These are phyloP conservation scores for Ascochyta koolunga DNA, from an alignment of 2,329 filamentous ascomycete genomes.

Conservation along the genomic window DNA sequence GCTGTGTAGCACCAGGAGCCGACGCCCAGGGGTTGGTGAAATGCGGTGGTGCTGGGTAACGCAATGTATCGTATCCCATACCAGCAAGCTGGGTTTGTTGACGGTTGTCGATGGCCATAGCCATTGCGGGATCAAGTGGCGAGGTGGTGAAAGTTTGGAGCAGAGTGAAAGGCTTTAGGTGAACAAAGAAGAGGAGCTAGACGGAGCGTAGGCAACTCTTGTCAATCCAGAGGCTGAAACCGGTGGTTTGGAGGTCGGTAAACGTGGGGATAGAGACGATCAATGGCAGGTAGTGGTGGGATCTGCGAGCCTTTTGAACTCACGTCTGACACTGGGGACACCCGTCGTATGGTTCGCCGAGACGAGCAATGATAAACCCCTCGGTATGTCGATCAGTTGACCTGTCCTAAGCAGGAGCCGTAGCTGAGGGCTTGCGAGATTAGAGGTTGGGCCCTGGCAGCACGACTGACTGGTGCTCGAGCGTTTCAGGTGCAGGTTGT, in stretches of 20 bases:
- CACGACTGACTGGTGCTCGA: conserved; percentile 44
- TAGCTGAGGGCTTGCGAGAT: conserved; percentile 48
- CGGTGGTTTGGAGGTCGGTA: conserved; percentile 43
- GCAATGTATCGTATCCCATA: conserved; percentile 81
- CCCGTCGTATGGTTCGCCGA: conserved; percentile 40
- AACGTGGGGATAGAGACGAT: conserved; percentile 58
- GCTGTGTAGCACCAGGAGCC: conserved; percentile 63
- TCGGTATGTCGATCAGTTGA: conserved; percentile 47
- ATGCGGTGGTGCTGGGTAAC: conserved; percentile 69
- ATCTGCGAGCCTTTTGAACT: conserved; percentile 56
- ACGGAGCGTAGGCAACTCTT: conserved; percentile 30
- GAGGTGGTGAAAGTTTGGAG: conserved; percentile 9
- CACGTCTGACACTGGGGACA: conserved; percentile 45
- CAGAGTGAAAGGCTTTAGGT: conserved; percentile 20
- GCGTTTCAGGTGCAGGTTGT: conserved; percentile 49
- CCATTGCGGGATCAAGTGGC: conserved; percentile 63
- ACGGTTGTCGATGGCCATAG: conserved; percentile 91
- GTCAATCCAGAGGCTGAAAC: conserved; percentile 41
- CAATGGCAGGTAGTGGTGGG: conserved; percentile 53
- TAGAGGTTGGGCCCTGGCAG: conserved; percentile 34
- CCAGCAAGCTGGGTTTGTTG: conserved; percentile 70
- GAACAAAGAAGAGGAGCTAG: conserved; percentile 36
- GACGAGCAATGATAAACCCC: conserved; percentile 45
- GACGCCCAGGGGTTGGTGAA: conserved; percentile 91
- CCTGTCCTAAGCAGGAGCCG: conserved; percentile 43